phyloP scores from a whole-genome alignment of 768 basidiomycete genomes.

The Psilocybe cubensis region DNA sequence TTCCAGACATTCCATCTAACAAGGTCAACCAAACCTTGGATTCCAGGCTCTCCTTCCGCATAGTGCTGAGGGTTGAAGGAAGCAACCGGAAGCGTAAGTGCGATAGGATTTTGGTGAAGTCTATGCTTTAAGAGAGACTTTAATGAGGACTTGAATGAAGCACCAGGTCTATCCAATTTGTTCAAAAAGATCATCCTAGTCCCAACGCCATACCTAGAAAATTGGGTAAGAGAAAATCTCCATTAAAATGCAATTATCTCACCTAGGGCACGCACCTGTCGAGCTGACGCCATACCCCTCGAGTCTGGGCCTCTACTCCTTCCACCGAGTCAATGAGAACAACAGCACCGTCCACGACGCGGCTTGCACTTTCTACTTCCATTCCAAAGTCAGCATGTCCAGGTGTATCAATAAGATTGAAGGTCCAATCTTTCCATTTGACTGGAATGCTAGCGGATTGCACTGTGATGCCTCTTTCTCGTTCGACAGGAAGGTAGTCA shows the following conservation, averaged over 20 bases:
- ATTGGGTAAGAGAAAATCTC: background rate
- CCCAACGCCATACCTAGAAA: conserved; percentile 72
- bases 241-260: conserved; percentile 18
- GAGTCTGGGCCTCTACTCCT: conserved; percentile 90
- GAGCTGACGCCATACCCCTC: conserved; percentile 86
- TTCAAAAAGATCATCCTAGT: conserved; percentile 84
- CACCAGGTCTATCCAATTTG: conserved; percentile 87
- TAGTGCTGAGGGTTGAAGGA: conserved; percentile 75
- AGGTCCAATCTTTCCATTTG: conserved; percentile 81
- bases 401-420: conserved; percentile 90
- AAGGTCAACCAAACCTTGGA: conserved; percentile 84
- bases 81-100: conserved; percentile 74
- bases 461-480: conserved; percentile 90
- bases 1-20: conserved; percentile 85
- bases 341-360: conserved; percentile 88
- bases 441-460: conserved; percentile 92
- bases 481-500: conserved; percentile 87
- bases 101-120: conserved; percentile 75
- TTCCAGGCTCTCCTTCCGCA: conserved; percentile 74
- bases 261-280: conserved; percentile 65
- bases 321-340: conserved; percentile 90
- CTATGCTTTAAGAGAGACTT: conserved; percentile 75
- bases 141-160: conserved; percentile 74
- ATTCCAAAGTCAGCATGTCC: conserved; percentile 97
- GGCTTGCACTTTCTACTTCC: conserved; percentile 93